These are phyloP conservation scores for Pichia kluyveri DNA, from an alignment of 805 yeast genomes.

Conservation along the genomic window DNA sequence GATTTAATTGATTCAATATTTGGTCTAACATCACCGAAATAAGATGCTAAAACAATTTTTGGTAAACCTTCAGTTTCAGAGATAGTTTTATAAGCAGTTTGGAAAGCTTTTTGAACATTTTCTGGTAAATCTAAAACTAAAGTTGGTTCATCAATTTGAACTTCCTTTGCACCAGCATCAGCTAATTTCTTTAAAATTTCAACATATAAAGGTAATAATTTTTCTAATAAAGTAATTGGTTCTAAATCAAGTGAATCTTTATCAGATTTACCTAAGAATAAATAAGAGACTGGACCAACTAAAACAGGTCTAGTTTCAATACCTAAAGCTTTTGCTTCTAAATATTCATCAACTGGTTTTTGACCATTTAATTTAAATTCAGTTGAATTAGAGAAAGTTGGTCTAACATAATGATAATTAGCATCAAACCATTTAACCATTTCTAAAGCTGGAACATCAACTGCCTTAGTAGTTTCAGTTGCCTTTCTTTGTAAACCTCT, in stretches of 20 bases:
- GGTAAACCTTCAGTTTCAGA: conserved; percentile 64
- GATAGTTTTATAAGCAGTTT: conserved; percentile 76
- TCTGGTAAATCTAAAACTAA: conserved; percentile 89
- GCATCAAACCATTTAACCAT: conserved; percentile 99
- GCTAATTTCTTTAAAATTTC: conserved; percentile 80
- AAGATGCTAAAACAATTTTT: conserved; percentile 76
- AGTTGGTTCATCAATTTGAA: conserved; percentile 97
- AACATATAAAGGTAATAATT: conserved; percentile 88
- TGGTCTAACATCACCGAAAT: conserved; percentile 98
- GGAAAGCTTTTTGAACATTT: conserved; percentile 75
- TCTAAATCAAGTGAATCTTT: conserved; percentile 93
- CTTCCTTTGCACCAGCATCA: conserved; percentile 90
- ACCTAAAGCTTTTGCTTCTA: conserved; percentile 96
- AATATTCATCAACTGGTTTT: conserved; percentile 95
- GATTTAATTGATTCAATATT: conserved; percentile 83
- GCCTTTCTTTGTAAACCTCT: conserved; percentile 99
- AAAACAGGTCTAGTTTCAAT: conserved; percentile 96
- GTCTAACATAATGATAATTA: conserved; percentile 99
- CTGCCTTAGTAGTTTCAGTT: conserved; percentile 76
- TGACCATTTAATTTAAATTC: conserved; percentile 92
- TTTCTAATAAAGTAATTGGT: conserved; percentile 82
- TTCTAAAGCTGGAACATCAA: conserved; percentile 97
- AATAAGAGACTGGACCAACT: conserved; percentile 93
- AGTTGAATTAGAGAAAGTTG: conserved; percentile 93
- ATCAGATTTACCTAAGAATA: conserved; percentile 95